Conservation (phyloP, 1,284 basidiomycete species). For the Apiotrichum montevideense region DNA sequence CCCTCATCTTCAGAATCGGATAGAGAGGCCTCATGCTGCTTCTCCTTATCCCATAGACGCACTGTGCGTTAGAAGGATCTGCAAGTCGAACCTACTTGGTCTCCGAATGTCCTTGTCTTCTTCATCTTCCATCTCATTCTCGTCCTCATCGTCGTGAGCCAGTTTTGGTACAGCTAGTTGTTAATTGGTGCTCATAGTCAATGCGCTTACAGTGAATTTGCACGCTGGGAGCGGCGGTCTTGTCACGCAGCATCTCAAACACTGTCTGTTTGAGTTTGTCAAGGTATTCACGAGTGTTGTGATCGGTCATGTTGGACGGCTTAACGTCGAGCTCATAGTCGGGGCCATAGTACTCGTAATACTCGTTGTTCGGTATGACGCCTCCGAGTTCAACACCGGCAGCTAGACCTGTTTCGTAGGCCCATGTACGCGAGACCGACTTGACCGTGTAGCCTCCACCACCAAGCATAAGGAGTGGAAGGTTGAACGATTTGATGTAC, state of each 20-base stretch:
- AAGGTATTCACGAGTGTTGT: slow-evolving; percentile 88
- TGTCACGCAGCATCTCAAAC: slow-evolving; percentile 78
- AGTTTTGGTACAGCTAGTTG: slow-evolving; percentile 51
- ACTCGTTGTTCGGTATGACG: slow-evolving; percentile 95
- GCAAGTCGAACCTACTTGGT: slow-evolving; percentile 49
- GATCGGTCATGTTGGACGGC: slow-evolving; percentile 90
- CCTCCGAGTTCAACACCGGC: slow-evolving; percentile 83
- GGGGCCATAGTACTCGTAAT: slow-evolving; percentile 98
- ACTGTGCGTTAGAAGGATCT: slow-evolving; percentile 12
- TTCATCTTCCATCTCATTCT: slow-evolving; percentile 71
- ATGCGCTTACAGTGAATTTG: slow-evolving; percentile 61
- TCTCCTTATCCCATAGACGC: slow-evolving; percentile 42
- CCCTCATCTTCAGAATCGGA: slow-evolving; percentile 55
- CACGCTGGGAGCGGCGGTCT: slow-evolving; percentile 80
- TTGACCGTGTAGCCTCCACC: slow-evolving; percentile 99
- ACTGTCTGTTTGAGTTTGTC: slow-evolving; percentile 89
- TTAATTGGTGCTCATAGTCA: not conserved
- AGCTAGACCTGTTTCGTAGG: slow-evolving; percentile 94
- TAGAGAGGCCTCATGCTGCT: slow-evolving; percentile 39
- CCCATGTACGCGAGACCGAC: slow-evolving; percentile 95
- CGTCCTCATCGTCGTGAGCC: slow-evolving; percentile 77
- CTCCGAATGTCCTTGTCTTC: slow-evolving; percentile 67
- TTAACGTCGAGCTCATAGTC: slow-evolving; percentile 97
- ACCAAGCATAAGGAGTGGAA: slow-evolving; percentile 85
- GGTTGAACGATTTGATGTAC: slow-evolving; percentile 94